A percentile compares a stretch with the other conserved stretches of the same genome.
Conservation (phyloP, 257 asterid species). For the Solanum chmielewskii region DNA sequence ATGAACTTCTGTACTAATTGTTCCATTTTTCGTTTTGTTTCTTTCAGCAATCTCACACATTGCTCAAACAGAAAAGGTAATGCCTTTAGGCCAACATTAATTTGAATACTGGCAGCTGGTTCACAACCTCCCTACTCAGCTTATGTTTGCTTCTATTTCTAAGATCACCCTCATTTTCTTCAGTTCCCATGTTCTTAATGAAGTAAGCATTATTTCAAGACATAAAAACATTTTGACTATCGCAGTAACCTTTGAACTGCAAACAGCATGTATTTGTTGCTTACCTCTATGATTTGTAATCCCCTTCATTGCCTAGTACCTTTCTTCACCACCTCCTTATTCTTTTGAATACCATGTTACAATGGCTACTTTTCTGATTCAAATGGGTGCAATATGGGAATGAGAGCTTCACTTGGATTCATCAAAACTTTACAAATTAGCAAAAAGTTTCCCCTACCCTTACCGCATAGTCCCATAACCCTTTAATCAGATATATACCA, state of each 20-base stretch:
- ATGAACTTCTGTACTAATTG: background rate
- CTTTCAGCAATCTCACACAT: conserved; percentile 65
- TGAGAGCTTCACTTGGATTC: background rate
- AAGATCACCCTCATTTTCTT: background rate
- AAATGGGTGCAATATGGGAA: background rate
- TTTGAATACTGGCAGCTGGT: background rate
- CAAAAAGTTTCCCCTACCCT: background rate
- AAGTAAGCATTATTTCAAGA: background rate
- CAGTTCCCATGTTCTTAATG: background rate
- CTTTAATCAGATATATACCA: background rate
- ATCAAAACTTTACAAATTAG: background rate
- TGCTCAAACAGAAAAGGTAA: conserved; percentile 67
- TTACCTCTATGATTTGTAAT: background rate
- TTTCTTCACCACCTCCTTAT: background rate
- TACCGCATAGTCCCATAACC: background rate
- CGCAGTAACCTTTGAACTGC: background rate
- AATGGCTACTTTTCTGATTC: background rate
- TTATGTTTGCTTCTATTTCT: background rate
- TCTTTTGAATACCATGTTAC: background rate
- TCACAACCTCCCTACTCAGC: background rate
- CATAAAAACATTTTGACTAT: background rate
- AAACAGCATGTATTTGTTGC: background rate
- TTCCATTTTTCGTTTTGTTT: background rate
- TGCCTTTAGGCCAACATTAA: background rate
- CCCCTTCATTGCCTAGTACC: background rate